A percentile compares a stretch with the other conserved stretches of the same genome.
Evolutionary conservation across 2,329 filamentous ascomycete genomes (phyloP).

Genomic region (Talaromyces rugulosus): DNA sequence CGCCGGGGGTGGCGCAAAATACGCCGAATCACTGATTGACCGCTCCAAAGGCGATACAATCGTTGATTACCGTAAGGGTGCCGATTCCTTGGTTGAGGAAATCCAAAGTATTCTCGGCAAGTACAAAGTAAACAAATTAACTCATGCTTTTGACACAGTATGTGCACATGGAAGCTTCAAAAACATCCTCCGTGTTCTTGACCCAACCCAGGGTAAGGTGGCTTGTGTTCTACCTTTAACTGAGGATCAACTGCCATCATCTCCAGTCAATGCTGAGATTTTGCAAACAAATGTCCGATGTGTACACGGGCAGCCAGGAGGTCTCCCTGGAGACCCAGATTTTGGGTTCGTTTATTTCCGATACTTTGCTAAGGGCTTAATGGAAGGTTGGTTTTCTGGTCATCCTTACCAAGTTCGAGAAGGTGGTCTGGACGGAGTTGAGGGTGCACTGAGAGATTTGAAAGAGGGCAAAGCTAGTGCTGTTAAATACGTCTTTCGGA

Average conservation of each 20-base stretch:
- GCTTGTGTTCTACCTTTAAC: not conserved
- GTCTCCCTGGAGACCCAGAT: conserved; percentile 30
- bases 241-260: conserved; percentile 34
- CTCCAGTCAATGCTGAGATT: conserved; percentile 31
- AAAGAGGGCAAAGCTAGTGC: conserved; percentile 59
- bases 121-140: conserved; percentile 34
- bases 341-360: conserved; percentile 45
- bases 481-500: conserved; percentile 60
- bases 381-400: conserved; percentile 46
- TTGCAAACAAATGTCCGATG: conserved; percentile 33
- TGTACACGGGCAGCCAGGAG: conserved; percentile 21
- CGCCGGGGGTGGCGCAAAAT: conserved; percentile 49
- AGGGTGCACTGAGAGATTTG: conserved; percentile 52
- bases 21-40: conserved; percentile 53
- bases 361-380: conserved; percentile 44
- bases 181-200: conserved; percentile 45
- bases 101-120: conserved; percentile 39
- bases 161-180: conserved; percentile 48
- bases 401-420: conserved; percentile 50
- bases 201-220: conserved; percentile 18
- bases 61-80: conserved; percentile 58
- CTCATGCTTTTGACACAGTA: conserved; percentile 56
- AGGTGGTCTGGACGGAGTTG: conserved; percentile 52
- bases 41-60: conserved; percentile 52
- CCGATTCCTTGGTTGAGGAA: conserved; percentile 46